Evolutionary conservation across 2,329 filamentous ascomycete genomes (phyloP).

Genomic region (Myriosclerotinia curreyana): DNA sequence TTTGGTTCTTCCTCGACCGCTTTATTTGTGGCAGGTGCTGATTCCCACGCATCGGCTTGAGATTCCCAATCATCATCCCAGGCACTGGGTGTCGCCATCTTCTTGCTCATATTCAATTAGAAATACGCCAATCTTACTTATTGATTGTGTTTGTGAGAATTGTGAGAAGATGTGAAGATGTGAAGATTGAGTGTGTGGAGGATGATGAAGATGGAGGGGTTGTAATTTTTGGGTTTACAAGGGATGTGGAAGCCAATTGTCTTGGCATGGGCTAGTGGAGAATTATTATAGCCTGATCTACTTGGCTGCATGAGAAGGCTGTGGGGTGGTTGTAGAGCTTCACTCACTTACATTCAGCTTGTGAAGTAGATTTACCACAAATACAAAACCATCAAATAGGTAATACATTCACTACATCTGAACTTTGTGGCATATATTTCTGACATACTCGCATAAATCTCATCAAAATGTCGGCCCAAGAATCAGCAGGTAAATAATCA

Average conservation of each 20-base stretch:
- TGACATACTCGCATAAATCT: no score
- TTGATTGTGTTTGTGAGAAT: neutral
- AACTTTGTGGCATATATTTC: neutral
- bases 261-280: neutral
- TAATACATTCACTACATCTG: neutral
- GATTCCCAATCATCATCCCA: slow-evolving; percentile 90
- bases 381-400: neutral
- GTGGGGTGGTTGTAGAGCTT: slow-evolving; percentile 2
- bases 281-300: neutral
- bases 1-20: slow-evolving; percentile 34
- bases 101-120: slow-evolving; percentile 38
- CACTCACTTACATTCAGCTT: neutral
- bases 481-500: slow-evolving; percentile 16
- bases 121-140: neutral
- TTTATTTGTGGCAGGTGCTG: slow-evolving; percentile 24
- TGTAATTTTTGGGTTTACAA: slow-evolving; percentile 13
- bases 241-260: neutral
- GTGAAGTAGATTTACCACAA: neutral
- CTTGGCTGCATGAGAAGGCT: slow-evolving; percentile 4
- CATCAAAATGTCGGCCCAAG: slow-evolving; percentile 14
- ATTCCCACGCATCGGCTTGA: slow-evolving; percentile 60
- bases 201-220: slow-evolving; percentile 10
- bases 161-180: slow-evolving; percentile 2
- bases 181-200: neutral
- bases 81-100: slow-evolving; percentile 61